These are phyloP conservation scores for Baudoinia panamericana DNA, from an alignment of 495 filamentous ascomycete species.

Conservation along the genomic window DNA sequence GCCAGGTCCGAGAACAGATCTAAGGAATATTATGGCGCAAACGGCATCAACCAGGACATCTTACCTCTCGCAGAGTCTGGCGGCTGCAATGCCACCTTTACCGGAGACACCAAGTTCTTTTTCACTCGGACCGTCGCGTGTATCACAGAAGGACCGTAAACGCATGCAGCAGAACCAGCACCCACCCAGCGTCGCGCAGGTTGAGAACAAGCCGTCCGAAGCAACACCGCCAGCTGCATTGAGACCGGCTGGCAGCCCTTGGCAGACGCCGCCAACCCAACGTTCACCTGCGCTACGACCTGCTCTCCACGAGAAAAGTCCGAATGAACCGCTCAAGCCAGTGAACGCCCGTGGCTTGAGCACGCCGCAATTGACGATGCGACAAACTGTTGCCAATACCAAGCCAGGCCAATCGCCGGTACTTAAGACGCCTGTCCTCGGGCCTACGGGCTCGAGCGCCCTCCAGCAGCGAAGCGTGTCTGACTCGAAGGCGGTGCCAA, in stretches of 20 bases:
- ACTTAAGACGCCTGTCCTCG: slow-evolving; percentile 21
- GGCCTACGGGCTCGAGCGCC: slow-evolving; percentile 17
- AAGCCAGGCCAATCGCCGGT: slow-evolving; percentile 23
- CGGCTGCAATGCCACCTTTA: slow-evolving; percentile 14
- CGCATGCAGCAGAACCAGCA: slow-evolving; percentile 42
- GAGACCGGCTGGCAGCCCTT: slow-evolving; percentile 51
- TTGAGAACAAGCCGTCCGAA: slow-evolving; percentile 34
- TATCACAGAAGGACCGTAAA: slow-evolving; percentile 87
- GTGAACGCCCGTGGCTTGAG: slow-evolving; percentile 20
- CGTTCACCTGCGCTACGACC: slow-evolving; percentile 29
- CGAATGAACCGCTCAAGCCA: slow-evolving; percentile 21
- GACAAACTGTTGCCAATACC: slow-evolving; percentile 48
- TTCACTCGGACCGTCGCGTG: slow-evolving; percentile 33
- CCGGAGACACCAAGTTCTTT: slow-evolving; percentile 3
- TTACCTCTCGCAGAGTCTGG: slow-evolving; percentile 57
- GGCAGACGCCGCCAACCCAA: slow-evolving; percentile 42
- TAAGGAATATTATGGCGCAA: slow-evolving; percentile 77
- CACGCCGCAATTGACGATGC: slow-evolving; percentile 45
- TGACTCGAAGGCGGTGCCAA: neutral
- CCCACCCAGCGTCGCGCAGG: slow-evolving; percentile 27
- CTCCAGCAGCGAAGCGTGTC: slow-evolving; percentile 18
- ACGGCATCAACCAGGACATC: slow-evolving; percentile 50
- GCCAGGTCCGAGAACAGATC: slow-evolving; percentile 50
- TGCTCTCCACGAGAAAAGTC: slow-evolving; percentile 22
- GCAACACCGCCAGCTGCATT: slow-evolving; percentile 30